Conservation (phyloP, 176 grass and related monocot species). For the Oryza nivara region DNA sequence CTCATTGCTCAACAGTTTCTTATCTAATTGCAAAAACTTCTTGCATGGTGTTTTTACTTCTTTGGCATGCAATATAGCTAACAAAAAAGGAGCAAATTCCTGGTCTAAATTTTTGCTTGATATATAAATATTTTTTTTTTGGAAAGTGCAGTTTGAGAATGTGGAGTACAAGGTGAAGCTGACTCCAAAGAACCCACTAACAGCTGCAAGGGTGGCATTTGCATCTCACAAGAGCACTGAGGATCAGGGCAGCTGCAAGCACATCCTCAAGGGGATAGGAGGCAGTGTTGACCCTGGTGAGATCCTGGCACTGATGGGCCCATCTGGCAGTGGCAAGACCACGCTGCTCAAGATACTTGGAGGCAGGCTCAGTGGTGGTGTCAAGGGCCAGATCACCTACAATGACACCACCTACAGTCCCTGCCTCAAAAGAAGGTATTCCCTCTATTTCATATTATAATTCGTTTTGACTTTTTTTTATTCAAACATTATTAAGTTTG, state of each 20-base stretch:
- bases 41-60: neutral
- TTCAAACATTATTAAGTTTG: too few relatives aligned
- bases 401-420: slow-evolving; percentile 83
- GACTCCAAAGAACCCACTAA: slow-evolving; percentile 57
- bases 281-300: slow-evolving; percentile 84
- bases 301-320: slow-evolving; percentile 91
- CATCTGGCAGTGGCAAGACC: slow-evolving; percentile 94
- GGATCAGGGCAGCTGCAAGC: slow-evolving; percentile 67
- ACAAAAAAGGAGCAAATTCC: neutral
- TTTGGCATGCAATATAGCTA: neutral
- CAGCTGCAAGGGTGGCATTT: slow-evolving; percentile 52
- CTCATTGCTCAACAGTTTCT: neutral
- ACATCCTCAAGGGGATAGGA: slow-evolving; percentile 81
- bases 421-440: slow-evolving; percentile 70
- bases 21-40: neutral
- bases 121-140: neutral
- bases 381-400: slow-evolving; percentile 81
- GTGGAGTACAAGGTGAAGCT: slow-evolving; percentile 84
- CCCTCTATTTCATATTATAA: too few relatives aligned
- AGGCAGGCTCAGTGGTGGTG: slow-evolving; percentile 63
- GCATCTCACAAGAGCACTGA: slow-evolving; percentile 44
- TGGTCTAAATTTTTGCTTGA: too few relatives aligned
- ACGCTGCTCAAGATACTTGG: slow-evolving; percentile 87
- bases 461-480: too few relatives aligned
- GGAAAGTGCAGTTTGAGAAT: slow-evolving; percentile 74